Percentiles rank a stretch among this genome's conserved stretches.
Conservation (phyloP, 805 yeast genomes). For the Metschnikowia noctiluminum region DNA sequence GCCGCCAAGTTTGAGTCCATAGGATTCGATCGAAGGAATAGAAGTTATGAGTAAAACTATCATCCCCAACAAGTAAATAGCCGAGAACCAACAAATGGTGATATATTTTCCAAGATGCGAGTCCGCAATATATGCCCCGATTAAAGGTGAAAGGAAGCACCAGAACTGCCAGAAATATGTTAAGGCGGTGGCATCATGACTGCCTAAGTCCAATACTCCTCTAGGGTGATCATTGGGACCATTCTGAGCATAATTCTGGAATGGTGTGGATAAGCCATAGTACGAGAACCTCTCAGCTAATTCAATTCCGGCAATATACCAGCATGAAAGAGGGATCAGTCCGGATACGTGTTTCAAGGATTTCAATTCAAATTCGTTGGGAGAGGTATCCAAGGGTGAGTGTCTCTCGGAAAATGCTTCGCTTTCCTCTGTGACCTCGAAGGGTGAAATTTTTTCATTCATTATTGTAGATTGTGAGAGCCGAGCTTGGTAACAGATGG, state of each 20-base stretch:
- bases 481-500: neutral
- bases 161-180: constrained; percentile 17
- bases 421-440: neutral
- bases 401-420: neutral
- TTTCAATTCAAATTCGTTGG: constrained; percentile 52
- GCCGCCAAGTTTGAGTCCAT: constrained; percentile 59
- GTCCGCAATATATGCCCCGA: constrained; percentile 54
- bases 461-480: neutral
- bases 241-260: constrained; percentile 16
- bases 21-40: constrained; percentile 50
- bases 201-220: constrained; percentile 11
- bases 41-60: constrained; percentile 66
- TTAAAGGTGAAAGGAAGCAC: constrained; percentile 13
- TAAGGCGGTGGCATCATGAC: constrained; percentile 13
- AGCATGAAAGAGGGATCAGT: constrained; percentile 13
- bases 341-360: constrained; percentile 50
- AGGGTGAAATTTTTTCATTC: neutral
- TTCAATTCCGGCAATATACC: constrained; percentile 16
- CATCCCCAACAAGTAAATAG: constrained; percentile 58
- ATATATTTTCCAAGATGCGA: constrained; percentile 67
- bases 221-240: constrained; percentile 12
- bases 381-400: constrained; percentile 11
- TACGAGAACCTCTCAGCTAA: constrained; percentile 16
- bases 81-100: constrained; percentile 60
- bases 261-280: constrained; percentile 17